These are phyloP conservation scores for Euphorbia pulcherrima DNA, from an alignment of 345 rosid genomes.

Conservation along the genomic window DNA sequence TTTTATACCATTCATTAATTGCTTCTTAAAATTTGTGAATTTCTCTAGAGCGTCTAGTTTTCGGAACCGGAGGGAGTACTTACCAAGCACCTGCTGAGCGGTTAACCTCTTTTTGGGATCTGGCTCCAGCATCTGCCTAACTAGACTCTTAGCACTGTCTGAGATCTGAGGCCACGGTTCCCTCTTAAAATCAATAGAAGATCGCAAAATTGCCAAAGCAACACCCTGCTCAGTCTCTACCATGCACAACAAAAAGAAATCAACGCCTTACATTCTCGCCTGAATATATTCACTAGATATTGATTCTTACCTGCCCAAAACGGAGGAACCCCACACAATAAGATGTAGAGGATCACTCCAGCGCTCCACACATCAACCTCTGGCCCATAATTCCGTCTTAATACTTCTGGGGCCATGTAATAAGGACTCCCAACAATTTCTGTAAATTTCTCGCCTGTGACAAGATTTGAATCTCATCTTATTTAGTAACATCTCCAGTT, in stretches of 20 bases:
- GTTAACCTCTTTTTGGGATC: conserved; percentile 70
- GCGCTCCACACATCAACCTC: conserved; percentile 95
- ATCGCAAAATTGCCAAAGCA: conserved; percentile 90
- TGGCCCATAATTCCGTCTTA: conserved; percentile 85
- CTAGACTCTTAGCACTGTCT: conserved; percentile 82
- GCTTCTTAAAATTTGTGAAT: too few species aligned
- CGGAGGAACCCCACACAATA: conserved; percentile 90
- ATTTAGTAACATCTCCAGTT: too few species aligned
- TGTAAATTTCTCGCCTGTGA: conserved; percentile 65
- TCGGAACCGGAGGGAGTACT: too few species aligned
- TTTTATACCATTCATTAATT: too few species aligned
- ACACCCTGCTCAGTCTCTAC: conserved; percentile 96
- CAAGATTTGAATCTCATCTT: neutral
- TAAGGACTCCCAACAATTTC: conserved; percentile 99
- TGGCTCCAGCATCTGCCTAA: conserved; percentile 78
- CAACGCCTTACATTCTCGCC: conserved; percentile 6
- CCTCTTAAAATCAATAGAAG: conserved; percentile 73
- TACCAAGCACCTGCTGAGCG: conserved; percentile 90
- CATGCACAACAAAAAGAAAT: conserved; percentile 16
- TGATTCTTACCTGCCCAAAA: conserved; percentile 73
- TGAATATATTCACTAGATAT: neutral
- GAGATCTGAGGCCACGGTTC: conserved; percentile 98
- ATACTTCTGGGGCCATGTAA: conserved; percentile 93
- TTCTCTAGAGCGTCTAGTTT: too few species aligned
- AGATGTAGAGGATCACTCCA: conserved; percentile 81